These are phyloP conservation scores for Metschnikowia lochheadii DNA, from an alignment of 805 yeast species.

Conservation along the genomic window DNA sequence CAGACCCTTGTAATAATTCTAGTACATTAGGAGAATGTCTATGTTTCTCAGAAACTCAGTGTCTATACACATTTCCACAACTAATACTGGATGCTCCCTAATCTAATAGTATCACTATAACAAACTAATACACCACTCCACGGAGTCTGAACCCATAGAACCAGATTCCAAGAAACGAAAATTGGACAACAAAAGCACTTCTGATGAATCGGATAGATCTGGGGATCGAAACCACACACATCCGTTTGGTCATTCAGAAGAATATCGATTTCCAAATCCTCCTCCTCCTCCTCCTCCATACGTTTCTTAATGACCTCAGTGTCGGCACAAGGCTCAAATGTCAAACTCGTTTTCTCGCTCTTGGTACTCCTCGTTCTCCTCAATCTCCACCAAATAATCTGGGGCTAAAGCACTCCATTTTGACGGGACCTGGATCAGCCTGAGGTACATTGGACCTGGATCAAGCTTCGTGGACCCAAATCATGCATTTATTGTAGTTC, in stretches of 20 bases:
- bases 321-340: too few species aligned
- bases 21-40: too few species aligned
- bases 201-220: slow-evolving; percentile 10
- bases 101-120: too few species aligned
- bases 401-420: slow-evolving; percentile 97
- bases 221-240: slow-evolving; percentile 65
- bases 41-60: too few species aligned
- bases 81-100: too few species aligned
- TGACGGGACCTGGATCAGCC: slow-evolving; percentile 82
- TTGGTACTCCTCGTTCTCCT: slow-evolving; percentile 82
- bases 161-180: not conserved
- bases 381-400: slow-evolving; percentile 91
- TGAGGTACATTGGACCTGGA: slow-evolving; percentile 72
- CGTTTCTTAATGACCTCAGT: slow-evolving; percentile 59
- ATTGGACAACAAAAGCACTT: not conserved
- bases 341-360: slow-evolving; percentile 94
- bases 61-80: too few species aligned
- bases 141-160: not conserved
- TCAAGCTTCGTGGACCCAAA: slow-evolving; percentile 85
- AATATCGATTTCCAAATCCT: slow-evolving; percentile 61
- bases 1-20: too few species aligned
- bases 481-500: slow-evolving; percentile 70
- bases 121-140: too few species aligned
- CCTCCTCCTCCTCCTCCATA: slow-evolving; percentile 56
- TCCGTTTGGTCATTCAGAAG: slow-evolving; percentile 57